Conservation (phyloP, 1,284 basidiomycete genomes). For the Inonotus obliquus region DNA sequence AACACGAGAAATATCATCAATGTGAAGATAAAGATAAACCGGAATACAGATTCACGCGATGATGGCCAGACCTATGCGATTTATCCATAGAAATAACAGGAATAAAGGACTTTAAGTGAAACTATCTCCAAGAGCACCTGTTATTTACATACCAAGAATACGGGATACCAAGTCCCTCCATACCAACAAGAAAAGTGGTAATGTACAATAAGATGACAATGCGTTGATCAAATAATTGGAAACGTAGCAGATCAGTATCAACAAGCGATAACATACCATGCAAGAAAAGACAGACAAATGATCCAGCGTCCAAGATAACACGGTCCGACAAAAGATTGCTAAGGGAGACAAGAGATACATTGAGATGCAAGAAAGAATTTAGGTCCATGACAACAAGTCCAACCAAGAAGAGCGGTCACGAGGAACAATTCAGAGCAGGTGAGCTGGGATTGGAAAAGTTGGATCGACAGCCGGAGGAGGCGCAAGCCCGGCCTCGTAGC, state of each 20-base stretch:
- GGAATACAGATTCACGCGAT: too few relatives aligned
- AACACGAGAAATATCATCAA: too few relatives aligned
- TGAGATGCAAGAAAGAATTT: background rate
- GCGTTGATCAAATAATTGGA: too few relatives aligned
- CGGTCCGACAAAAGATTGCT: background rate
- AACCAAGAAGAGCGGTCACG: background rate
- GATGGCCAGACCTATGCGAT: too few relatives aligned
- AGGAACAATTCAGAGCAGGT: background rate
- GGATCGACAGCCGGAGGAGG: conserved; percentile 12
- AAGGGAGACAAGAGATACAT: background rate
- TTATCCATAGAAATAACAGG: too few relatives aligned
- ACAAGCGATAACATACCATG: background rate
- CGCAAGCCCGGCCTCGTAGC: conserved; percentile 6
- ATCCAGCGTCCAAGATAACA: background rate
- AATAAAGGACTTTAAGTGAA: too few relatives aligned
- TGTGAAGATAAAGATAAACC: too few relatives aligned
- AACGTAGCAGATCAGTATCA: background rate
- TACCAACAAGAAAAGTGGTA: background rate
- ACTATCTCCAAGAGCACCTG: too few relatives aligned
- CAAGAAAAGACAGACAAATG: background rate
- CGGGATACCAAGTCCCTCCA: background rate
- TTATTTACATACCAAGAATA: background rate
- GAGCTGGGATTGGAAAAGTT: conserved; percentile 2
- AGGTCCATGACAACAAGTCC: background rate
- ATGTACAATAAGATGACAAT: background rate